These are phyloP conservation scores for Diversispora eburnea DNA, from an alignment of 192 early-diverging fungal genomes.

Conservation along the genomic window DNA sequence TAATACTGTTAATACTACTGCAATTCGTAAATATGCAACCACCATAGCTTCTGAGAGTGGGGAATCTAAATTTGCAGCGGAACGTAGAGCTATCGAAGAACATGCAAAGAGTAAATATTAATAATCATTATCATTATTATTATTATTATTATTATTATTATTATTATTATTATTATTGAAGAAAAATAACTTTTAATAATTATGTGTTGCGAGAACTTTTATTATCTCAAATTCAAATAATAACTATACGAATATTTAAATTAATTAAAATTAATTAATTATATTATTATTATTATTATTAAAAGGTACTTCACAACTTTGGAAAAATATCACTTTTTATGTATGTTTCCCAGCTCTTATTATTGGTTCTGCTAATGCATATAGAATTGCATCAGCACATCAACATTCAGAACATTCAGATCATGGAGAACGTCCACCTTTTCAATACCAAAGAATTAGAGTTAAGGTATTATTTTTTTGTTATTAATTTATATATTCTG, in stretches of 20 bases:
- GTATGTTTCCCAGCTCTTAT: slow-evolving; percentile 36
- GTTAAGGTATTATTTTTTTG: slow-evolving; percentile 32
- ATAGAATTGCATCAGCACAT: slow-evolving; percentile 40
- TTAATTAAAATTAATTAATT: background rate
- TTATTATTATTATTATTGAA: background rate
- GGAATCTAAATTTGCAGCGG: background rate
- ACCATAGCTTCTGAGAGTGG: background rate
- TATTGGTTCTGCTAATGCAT: slow-evolving; percentile 37
- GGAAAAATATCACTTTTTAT: slow-evolving; percentile 45
- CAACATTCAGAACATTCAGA: slow-evolving; percentile 36
- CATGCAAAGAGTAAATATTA: slow-evolving; percentile 19
- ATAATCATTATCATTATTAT: background rate
- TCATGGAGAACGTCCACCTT: slow-evolving; percentile 37
- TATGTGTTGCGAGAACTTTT: background rate
- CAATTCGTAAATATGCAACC: slow-evolving; percentile 8
- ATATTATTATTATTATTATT: background rate
- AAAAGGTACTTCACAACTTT: slow-evolving; percentile 38
- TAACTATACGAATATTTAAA: background rate
- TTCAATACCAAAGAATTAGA: slow-evolving; percentile 43
- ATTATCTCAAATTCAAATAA: background rate
- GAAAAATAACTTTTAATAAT: background rate
- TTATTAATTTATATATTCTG: no score
- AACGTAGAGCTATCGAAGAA: slow-evolving; percentile 7
- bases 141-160: background rate
- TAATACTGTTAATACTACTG: background rate